Percentiles rank a stretch among this genome's conserved stretches.
Conservation (phyloP, 2,329 filamentous ascomycete species). For the Ascochyta koolunga region DNA sequence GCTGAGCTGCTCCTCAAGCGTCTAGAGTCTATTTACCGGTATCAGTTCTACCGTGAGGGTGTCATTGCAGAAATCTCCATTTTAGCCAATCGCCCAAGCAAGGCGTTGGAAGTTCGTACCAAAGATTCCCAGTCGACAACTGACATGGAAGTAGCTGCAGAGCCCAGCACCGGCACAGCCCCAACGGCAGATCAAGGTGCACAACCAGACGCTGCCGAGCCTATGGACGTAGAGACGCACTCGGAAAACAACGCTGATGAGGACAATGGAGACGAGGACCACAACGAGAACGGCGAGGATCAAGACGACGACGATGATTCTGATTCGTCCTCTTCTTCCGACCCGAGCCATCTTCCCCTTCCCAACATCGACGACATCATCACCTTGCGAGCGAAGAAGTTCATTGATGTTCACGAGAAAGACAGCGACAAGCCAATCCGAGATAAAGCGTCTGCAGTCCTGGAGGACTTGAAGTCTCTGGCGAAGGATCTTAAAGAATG, state of each 20-base stretch:
- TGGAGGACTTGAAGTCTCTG: constrained; percentile 73
- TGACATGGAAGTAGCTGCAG: constrained; percentile 32
- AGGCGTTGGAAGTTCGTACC: constrained; percentile 34
- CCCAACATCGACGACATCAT: constrained; percentile 73
- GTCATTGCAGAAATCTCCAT: constrained; percentile 91
- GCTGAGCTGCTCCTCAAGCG: constrained; percentile 86
- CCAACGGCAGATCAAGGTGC: constrained; percentile 41
- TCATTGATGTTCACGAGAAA: constrained; percentile 81
- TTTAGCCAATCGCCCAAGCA: constrained; percentile 63
- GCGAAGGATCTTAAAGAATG: constrained; percentile 74
- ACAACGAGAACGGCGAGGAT: constrained; percentile 59
- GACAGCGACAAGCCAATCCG: constrained; percentile 76
- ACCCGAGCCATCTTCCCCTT: constrained; percentile 29
- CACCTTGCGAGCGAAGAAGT: constrained; percentile 76
- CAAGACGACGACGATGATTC: constrained; percentile 68
- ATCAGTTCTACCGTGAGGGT: constrained; percentile 96
- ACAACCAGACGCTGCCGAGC: constrained; percentile 57
- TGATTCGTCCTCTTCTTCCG: constrained; percentile 64
- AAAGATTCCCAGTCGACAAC: constrained; percentile 35
- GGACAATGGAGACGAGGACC: constrained; percentile 58
- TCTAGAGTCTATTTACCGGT: constrained; percentile 85
- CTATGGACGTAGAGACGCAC: constrained; percentile 59
- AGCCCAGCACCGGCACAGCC: constrained; percentile 32
- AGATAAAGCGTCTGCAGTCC: constrained; percentile 76
- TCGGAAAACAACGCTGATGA: constrained; percentile 58